Base-by-base conservation (phyloP, 257 asterid genomes). In the Jaltomata sinuosa region DNA sequence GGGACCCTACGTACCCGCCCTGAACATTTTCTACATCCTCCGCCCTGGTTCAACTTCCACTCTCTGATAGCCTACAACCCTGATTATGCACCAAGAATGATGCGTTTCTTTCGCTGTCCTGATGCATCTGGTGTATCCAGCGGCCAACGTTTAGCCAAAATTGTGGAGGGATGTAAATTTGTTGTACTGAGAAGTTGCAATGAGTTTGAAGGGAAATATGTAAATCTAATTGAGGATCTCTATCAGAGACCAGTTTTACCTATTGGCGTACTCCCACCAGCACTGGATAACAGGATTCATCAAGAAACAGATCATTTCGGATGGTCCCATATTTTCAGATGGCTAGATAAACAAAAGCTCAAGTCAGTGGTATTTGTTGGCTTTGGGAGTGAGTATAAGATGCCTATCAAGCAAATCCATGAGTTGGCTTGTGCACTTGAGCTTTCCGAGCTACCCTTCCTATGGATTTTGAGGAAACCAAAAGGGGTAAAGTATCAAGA, bases 381-480 rank as follows among this genome's bases (percentile, higher is more conserved):
- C 11, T 91, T 91, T 9, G 94, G 94, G 62, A 91, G 93, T 22
- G 94, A 90, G 85, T 87, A 84, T 86, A 87, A 91, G 80, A 84
- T 90, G 91, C 87, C 91, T 5, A 53, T 79, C 8, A 87, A 86
- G 64, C 88, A 91, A 84, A 85, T 90, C 84, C 88, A 86, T 16
- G 93, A 91, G 84, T 31, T 91, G 82, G 93, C 92, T 12, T 86
- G 25, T 68, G 88, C 88, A 5, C 74, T 88, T 0, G 91, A 91
- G 87, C 88, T 88, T 68, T 91, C 91, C 0, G 52, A 82, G 36
- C 74, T 88, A 81, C 90, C 18, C n/a, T 91, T 91, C 59, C 16
- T 90, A 40, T 91, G 94, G 94, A 81, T 89, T 53, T 86, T 88
- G 3, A 72, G 93, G 83, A 87, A 85, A 62, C 92, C 92, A 55